Conservation (phyloP, 371 early-diverging fungal genomes). For the Haplosporangium sp. region DNA sequence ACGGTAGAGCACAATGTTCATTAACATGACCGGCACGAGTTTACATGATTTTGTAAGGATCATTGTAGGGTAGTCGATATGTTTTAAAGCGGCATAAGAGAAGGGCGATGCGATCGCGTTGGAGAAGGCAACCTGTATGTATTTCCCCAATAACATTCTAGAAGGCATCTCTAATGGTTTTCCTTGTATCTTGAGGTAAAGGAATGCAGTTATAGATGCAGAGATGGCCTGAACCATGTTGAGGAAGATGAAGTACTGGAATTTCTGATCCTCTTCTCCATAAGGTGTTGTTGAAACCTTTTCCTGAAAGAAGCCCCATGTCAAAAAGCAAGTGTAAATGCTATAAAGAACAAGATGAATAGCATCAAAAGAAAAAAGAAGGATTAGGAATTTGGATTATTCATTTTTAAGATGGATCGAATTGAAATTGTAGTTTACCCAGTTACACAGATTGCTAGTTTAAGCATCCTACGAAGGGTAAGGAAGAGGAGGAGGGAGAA, state of each 20-base stretch:
- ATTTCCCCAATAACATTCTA: constrained; percentile 57
- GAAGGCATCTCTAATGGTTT: constrained; percentile 49
- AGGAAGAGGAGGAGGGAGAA: constrained; percentile 3
- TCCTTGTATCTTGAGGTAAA: constrained; percentile 75
- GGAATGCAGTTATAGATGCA: constrained; percentile 81
- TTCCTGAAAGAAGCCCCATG: constrained; percentile 96
- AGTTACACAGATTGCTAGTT: constrained; percentile 41
- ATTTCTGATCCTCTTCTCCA: constrained; percentile 70
- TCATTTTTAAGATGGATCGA: not conserved
- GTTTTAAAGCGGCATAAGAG: constrained; percentile 92
- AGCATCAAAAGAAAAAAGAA: not conserved
- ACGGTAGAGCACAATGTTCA: constrained; percentile 93
- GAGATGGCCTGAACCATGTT: constrained; percentile 87
- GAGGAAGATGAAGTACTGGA: constrained; percentile 90
- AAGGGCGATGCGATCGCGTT: constrained; percentile 90
- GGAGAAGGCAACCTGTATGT: constrained; percentile 82
- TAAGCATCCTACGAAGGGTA: constrained; percentile 28
- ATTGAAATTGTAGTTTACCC: constrained; percentile 15
- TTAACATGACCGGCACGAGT: constrained; percentile 95
- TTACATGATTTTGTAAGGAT: constrained; percentile 98
- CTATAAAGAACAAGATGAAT: constrained; percentile 46
- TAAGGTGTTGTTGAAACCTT: constrained; percentile 90
- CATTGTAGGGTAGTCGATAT: constrained; percentile 98
- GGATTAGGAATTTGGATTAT: not conserved
- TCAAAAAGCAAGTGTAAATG: constrained; percentile 94